phyloP scores from a whole-genome alignment of 495 filamentous ascomycete genomes.

The Daldinia grandis region DNA sequence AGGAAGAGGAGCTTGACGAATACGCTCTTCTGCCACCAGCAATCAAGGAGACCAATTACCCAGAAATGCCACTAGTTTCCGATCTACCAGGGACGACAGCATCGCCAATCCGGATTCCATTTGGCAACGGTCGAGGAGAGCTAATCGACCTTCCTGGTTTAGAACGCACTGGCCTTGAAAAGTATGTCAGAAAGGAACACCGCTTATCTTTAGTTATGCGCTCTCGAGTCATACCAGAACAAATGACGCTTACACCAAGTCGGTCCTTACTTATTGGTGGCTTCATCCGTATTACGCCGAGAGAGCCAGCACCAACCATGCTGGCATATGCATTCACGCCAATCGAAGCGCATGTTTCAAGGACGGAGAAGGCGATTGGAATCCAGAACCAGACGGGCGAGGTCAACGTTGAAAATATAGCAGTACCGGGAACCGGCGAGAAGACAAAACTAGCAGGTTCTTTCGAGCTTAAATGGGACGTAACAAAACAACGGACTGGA shows the following conservation, averaged over 20 bases:
- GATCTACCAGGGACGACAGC: conserved; percentile 92
- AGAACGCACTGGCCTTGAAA: conserved; percentile 72
- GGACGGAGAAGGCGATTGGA: conserved; percentile 77
- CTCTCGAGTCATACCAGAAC: conserved; percentile 69
- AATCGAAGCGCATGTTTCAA: conserved; percentile 74
- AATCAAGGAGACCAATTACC: conserved; percentile 74
- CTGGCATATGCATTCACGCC: conserved; percentile 82
- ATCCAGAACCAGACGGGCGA: conserved; percentile 66
- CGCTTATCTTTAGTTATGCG: conserved; percentile 78
- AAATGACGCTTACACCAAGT: conserved; percentile 74
- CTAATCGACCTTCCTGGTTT: conserved; percentile 95
- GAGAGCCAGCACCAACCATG: conserved; percentile 67
- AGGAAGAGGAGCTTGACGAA: conserved; percentile 42
- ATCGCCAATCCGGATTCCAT: conserved; percentile 89
- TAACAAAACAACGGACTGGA: conserved; percentile 74
- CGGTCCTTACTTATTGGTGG: conserved; percentile 88
- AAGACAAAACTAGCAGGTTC: conserved; percentile 73
- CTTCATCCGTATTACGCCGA: conserved; percentile 86
- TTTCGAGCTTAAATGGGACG: conserved; percentile 79
- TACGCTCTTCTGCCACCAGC: conserved; percentile 74
- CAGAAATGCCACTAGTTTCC: conserved; percentile 83
- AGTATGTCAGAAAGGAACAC: conserved; percentile 69
- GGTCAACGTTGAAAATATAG: conserved; percentile 66
- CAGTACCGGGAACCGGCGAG: conserved; percentile 62
- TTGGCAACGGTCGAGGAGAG: conserved; percentile 84